Evolutionary conservation across 441 rosid genomes (phyloP).

Genomic region (California macrophylla): DNA sequence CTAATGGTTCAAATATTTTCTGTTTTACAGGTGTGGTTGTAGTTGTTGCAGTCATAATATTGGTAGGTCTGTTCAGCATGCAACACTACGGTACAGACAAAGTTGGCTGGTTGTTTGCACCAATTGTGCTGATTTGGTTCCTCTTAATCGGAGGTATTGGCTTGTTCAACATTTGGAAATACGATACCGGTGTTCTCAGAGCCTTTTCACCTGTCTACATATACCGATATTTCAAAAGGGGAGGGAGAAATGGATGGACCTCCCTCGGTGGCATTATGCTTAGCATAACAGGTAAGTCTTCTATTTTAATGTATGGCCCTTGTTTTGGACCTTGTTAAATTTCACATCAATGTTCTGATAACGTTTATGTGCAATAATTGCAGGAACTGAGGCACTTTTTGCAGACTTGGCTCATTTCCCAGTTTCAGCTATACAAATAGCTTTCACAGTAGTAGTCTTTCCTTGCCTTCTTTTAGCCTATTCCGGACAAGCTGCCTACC

Average conservation of each 20-base stretch:
- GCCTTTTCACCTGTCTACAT: constrained; percentile 94
- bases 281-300: constrained; percentile 73
- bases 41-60: constrained; percentile 78
- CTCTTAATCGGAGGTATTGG: constrained; percentile 82
- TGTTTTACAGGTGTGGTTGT: constrained; percentile 64
- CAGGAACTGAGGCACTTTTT: constrained; percentile 98
- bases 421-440: constrained; percentile 60
- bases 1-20: background rate
- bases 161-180: constrained; percentile 62
- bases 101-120: constrained; percentile 80
- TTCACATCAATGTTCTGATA: background rate
- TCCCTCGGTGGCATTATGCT: constrained; percentile 88
- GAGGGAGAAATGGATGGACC: constrained; percentile 86
- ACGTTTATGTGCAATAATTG: background rate
- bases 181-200: constrained; percentile 72
- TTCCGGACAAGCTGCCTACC: constrained; percentile 99
- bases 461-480: constrained; percentile 90
- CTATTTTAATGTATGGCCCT: background rate
- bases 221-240: constrained; percentile 89
- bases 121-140: constrained; percentile 68
- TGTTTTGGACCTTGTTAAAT: background rate
- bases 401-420: constrained; percentile 99
- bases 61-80: constrained; percentile 83
- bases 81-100: constrained; percentile 93
- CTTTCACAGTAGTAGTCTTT: constrained; percentile 85